Evolutionary conservation across 352 stramenopile genomes (phyloP).

Genomic region (Globisporangium nodosum): DNA sequence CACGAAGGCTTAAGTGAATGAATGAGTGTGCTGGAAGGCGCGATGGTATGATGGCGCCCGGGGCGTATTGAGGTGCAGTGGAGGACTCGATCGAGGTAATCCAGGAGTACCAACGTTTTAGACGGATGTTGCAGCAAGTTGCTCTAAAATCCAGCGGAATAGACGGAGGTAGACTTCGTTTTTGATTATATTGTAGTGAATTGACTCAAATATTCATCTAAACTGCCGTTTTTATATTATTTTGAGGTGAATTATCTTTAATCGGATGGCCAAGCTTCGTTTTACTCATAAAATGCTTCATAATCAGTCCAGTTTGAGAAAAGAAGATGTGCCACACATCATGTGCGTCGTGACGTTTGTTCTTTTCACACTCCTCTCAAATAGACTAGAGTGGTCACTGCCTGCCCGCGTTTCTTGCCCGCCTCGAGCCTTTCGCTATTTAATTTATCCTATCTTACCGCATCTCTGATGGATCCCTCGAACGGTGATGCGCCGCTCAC

Average conservation of each 20-base stretch:
- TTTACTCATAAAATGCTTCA: neutral
- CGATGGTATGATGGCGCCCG: too few relatives aligned
- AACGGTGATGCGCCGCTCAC: too few relatives aligned
- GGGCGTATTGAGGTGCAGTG: too few relatives aligned
- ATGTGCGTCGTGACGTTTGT: neutral
- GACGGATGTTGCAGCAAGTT: too few relatives aligned
- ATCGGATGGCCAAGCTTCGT: neutral
- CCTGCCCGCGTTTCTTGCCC: neutral
- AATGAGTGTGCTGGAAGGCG: neutral
- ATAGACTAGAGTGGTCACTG: neutral
- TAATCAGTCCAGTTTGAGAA: neutral
- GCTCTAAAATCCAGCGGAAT: too few relatives aligned
- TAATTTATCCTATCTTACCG: neutral
- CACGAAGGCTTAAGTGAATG: slow-evolving; percentile 13
- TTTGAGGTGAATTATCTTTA: neutral
- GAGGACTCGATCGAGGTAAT: too few relatives aligned
- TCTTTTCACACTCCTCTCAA: neutral
- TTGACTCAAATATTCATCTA: too few relatives aligned
- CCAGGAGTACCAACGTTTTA: too few relatives aligned
- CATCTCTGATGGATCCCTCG: neutral
- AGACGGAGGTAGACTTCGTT: too few relatives aligned
- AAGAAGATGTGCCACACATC: neutral
- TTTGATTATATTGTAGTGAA: too few relatives aligned
- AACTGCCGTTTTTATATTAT: too few relatives aligned
- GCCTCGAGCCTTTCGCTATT: neutral